Evolutionary conservation across 768 basidiomycete species (phyloP).

Genomic region (Amanita inopinata): DNA sequence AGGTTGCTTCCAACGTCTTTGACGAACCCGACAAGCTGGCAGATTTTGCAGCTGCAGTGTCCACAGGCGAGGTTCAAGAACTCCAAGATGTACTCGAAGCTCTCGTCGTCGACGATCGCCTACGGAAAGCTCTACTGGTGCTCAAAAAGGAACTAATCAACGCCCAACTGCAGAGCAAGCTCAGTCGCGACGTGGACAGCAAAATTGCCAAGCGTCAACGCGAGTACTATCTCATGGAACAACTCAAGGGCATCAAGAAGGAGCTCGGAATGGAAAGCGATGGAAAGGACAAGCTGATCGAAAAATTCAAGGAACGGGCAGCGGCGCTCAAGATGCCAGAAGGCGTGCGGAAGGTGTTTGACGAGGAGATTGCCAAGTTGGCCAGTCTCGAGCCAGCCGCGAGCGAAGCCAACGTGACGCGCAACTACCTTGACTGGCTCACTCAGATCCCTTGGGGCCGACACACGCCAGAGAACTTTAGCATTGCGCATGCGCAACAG

Average conservation of each 20-base stretch:
- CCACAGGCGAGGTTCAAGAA: conserved; percentile 85
- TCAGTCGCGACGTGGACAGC: conserved; percentile 85
- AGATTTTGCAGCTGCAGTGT: conserved; percentile 95
- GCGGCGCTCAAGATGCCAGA: conserved; percentile 82
- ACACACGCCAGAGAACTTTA: conserved; percentile 89
- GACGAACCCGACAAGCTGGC: conserved; percentile 97
- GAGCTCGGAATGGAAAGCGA: conserved; percentile 93
- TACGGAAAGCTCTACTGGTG: conserved; percentile 84
- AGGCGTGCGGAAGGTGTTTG: conserved; percentile 84
- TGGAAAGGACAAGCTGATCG: conserved; percentile 89
- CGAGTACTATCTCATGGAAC: conserved; percentile 95
- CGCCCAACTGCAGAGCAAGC: conserved; percentile 88
- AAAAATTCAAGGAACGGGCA: conserved; percentile 86
- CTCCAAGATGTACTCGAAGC: conserved; percentile 91
- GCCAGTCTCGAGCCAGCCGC: conserved; percentile 84
- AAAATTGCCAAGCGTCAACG: conserved; percentile 93
- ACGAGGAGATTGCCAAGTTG: conserved; percentile 90
- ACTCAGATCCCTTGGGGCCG: conserved; percentile 97
- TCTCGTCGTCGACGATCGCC: conserved; percentile 74
- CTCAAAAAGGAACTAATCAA: conserved; percentile 98
- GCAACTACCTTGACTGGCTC: conserved; percentile 92
- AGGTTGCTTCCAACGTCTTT: conserved; percentile 87
- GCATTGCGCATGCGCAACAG: conserved; percentile 67
- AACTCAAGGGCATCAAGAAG: conserved; percentile 93
- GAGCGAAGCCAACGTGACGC: conserved; percentile 86